Conservation (phyloP, 345 rosid species). For the rapeseed (Brassica napus) region DNA sequence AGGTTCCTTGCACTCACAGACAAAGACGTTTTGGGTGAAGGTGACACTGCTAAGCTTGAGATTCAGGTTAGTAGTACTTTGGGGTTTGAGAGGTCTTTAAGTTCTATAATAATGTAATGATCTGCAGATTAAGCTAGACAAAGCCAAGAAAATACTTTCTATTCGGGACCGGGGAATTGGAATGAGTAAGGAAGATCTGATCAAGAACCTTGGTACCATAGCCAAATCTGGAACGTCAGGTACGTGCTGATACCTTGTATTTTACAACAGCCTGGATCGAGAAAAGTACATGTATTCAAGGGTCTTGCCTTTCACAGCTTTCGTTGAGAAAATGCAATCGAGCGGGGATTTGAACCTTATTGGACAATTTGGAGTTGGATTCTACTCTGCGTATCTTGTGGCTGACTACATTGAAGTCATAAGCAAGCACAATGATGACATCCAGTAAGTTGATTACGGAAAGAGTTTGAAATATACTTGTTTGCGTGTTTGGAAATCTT, state of each 20-base stretch:
- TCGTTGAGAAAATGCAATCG: constrained; percentile 96
- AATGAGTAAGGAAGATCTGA: constrained; percentile 94
- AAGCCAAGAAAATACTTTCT: constrained; percentile 74
- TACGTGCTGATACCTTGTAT: constrained; percentile 11
- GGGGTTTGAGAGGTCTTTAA: not conserved
- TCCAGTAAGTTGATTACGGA: constrained; percentile 68
- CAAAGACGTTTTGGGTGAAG: constrained; percentile 90
- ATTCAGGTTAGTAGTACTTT: constrained; percentile 54
- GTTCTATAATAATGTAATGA: not conserved
- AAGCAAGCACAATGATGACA: constrained; percentile 95
- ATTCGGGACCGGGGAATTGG: constrained; percentile 96
- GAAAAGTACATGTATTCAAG: not conserved
- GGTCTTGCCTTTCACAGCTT: constrained; percentile 51
- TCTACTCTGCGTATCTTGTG: constrained; percentile 96
- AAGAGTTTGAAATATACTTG: no score
- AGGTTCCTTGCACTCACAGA: constrained; percentile 94
- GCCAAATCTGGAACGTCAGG: constrained; percentile 98
- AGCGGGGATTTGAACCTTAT: constrained; percentile 93
- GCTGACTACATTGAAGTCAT: constrained; percentile 97
- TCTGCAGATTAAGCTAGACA: constrained; percentile 88
- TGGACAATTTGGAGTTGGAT: constrained; percentile 99
- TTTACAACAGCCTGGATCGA: not conserved
- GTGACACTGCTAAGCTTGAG: constrained; percentile 86
- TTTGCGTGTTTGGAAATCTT: no score
- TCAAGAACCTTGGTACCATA: constrained; percentile 96